Evolutionary conservation across 768 basidiomycete species (phyloP).

Genomic region (Inosperma sp.): DNA sequence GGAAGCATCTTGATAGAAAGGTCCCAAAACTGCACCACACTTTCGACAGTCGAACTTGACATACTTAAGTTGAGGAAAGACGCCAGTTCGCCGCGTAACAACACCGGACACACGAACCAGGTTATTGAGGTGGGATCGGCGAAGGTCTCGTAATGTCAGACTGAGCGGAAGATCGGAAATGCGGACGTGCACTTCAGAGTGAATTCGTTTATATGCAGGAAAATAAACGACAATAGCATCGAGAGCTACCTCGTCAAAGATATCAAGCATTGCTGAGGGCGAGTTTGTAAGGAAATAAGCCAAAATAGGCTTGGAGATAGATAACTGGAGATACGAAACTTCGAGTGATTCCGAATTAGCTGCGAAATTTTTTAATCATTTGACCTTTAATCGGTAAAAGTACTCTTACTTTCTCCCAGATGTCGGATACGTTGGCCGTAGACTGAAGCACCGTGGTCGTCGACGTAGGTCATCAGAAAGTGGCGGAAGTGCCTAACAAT

Average conservation of each 20-base stretch:
- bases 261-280: conserved; percentile 85
- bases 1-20: conserved; percentile 96
- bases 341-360: conserved; percentile 97
- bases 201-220: conserved; percentile 93
- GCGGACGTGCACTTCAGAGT: conserved; percentile 96
- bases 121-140: conserved; percentile 88
- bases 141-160: conserved; percentile 88
- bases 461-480: conserved; percentile 94
- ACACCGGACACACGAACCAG: conserved; percentile 95
- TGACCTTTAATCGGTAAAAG: neutral
- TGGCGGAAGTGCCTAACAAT: conserved; percentile 91
- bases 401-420: conserved; percentile 82
- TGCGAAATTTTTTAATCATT: conserved; percentile 29
- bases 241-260: conserved; percentile 94
- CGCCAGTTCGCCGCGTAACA: conserved; percentile 90
- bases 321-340: conserved; percentile 94
- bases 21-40: conserved; percentile 90
- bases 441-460: conserved; percentile 86
- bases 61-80: conserved; percentile 99
- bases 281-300: conserved; percentile 98
- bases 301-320: conserved; percentile 86
- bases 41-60: conserved; percentile 98
- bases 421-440: conserved; percentile 92
- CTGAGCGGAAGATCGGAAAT: conserved; percentile 90
- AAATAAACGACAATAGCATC: conserved; percentile 94